These are phyloP conservation scores for Russula olivacea DNA, from an alignment of 768 basidiomycete species.

Conservation along the genomic window DNA sequence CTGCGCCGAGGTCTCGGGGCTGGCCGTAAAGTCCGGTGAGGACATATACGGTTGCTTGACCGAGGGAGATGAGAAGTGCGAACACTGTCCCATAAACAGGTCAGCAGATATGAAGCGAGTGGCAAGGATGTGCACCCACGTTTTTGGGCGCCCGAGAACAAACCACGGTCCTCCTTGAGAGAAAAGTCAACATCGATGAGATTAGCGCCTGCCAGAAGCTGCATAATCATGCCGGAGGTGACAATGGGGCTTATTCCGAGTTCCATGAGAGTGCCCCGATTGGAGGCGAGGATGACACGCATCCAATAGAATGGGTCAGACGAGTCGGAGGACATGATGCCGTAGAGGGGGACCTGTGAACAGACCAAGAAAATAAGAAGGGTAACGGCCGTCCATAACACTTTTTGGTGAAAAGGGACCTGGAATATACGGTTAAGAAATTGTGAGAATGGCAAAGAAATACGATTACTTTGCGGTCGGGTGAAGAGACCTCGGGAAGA, in stretches of 20 bases:
- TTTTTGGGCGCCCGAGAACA: constrained; percentile 97
- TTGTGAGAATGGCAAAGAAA: not conserved
- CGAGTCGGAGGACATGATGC: constrained; percentile 99
- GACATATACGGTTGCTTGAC: constrained; percentile 96
- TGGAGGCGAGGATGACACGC: constrained; percentile 98
- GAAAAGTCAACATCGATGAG: constrained; percentile 96
- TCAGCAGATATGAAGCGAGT: not conserved
- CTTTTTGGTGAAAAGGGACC: constrained; percentile 98
- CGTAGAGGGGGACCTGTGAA: constrained; percentile 98
- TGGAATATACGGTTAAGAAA: constrained; percentile 31
- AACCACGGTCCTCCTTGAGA: constrained; percentile 92
- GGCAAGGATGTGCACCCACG: constrained; percentile 47
- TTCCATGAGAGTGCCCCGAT: constrained; percentile 99
- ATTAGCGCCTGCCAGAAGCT: constrained; percentile 95
- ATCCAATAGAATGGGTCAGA: constrained; percentile 99
- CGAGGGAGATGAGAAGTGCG: constrained; percentile 92
- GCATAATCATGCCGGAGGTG: constrained; percentile 99
- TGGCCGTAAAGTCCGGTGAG: constrained; percentile 95
- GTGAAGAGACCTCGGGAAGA: constrained; percentile 95
- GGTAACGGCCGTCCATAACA: constrained; percentile 98
- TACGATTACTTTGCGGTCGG: constrained; percentile 81
- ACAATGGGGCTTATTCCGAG: constrained; percentile 97
- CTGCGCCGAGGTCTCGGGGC: constrained; percentile 88
- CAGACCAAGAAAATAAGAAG: constrained; percentile 99
- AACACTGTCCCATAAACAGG: constrained; percentile 55